Evolutionary conservation across 2,329 filamentous ascomycete genomes (phyloP), one percentile per base, ranked within the genome.

Genomic region (Aspergillus fijiensis): DNA sequence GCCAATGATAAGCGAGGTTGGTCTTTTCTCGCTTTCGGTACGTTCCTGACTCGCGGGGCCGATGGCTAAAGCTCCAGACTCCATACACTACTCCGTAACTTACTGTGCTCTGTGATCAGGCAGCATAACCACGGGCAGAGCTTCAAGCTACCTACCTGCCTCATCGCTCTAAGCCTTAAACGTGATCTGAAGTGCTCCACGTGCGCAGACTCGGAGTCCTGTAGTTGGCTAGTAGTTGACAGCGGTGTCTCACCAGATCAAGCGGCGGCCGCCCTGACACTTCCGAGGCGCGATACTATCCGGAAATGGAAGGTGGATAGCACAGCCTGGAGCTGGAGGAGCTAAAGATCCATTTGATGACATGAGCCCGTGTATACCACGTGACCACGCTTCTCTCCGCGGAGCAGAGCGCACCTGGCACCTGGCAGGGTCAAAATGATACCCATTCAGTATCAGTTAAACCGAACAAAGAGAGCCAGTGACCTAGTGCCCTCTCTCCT

Each of bases 181-280:
- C 59, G 55, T 62, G 60, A 62, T 64, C 58, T 55, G 45, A 60
- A 35, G 51, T 57, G 52, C 62, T 60, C 65, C 65, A 67, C 65
- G 65, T 67, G 65, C 63, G 57, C 55, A 16, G 33, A 35, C 33
- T 35, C 1, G 5, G 48, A 54, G 49, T 57, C 5, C 21, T 49
- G 42, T 54, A 29, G 48, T 33, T 51, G 49, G 29, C 49, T 39
- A 53, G 51, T 33, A 21, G 35, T 21, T 52, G 51, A 35, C 51
- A 55, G 52, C 52, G 39, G 16, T 48, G 49, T 52, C 58, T 51
- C 45, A 51, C 49, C 48, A 49, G 54, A 23, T 49, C 58, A 57
- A 58, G 49, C 50, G 19, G n/a, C 39, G 23, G 25, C 27, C 29
- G 14, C 19, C 42, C 35, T 29, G 39, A 39, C 52, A 48, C 29